A percentile compares a stretch with the other conserved stretches of the same genome.
phyloP scores from a whole-genome alignment of 192 early-diverging fungal species.

The Rhizophagus clarus region DNA sequence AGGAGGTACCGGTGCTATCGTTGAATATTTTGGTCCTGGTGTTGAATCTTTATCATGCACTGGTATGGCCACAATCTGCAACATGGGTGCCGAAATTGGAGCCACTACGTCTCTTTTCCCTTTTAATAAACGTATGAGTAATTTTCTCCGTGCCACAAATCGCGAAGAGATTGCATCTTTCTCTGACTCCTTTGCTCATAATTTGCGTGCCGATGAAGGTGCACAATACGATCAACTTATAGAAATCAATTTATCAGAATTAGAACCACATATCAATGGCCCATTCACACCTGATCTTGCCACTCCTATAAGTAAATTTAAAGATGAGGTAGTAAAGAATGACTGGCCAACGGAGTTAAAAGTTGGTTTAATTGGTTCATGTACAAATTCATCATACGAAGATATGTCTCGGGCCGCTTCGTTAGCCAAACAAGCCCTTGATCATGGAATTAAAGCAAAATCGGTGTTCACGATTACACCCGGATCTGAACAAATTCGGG shows the following conservation, averaged over 20 bases:
- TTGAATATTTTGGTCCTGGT: constrained; percentile 97
- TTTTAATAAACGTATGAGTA: constrained; percentile 88
- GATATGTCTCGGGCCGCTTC: constrained; percentile 94
- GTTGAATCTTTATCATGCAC: constrained; percentile 94
- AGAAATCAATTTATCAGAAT: constrained; percentile 89
- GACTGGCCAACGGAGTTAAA: constrained; percentile 88
- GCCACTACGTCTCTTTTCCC: constrained; percentile 98
- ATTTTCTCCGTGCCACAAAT: constrained; percentile 87
- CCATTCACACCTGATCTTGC: constrained; percentile 96
- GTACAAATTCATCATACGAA: constrained; percentile 99
- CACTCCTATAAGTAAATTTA: constrained; percentile 92
- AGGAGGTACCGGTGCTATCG: constrained; percentile 95
- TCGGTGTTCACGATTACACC: constrained; percentile 90
- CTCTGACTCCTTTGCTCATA: constrained; percentile 83
- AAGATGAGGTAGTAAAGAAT: constrained; percentile 81
- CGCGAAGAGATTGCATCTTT: constrained; percentile 78
- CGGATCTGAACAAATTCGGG: constrained; percentile 96
- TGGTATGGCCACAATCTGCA: constrained; percentile 99
- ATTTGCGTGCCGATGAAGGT: constrained; percentile 85
- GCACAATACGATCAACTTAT: constrained; percentile 91
- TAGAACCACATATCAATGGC: constrained; percentile 97
- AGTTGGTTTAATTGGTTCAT: constrained; percentile 94
- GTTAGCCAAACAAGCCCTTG: constrained; percentile 81
- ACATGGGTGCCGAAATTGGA: constrained; percentile 99
- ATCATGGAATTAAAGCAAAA: constrained; percentile 80